Evolutionary conservation across 1,139 yeast species (phyloP), one percentile per base, ranked within the genome.

Genomic region (Suhomyces anneliseae): DNA sequence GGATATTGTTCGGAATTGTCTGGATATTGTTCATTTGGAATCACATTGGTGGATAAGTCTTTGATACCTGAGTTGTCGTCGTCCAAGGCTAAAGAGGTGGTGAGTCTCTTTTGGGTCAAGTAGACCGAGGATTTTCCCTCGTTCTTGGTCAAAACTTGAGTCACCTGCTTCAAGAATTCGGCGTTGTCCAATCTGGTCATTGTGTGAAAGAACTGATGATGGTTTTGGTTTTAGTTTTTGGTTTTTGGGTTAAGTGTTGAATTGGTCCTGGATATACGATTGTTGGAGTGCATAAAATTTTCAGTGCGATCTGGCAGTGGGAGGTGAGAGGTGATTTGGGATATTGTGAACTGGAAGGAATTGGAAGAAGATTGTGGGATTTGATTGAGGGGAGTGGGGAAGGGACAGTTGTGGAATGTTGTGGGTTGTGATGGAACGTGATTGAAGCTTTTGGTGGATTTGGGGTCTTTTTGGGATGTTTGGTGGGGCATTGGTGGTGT

Each of bases 51-150:
- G 12, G 79, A 57, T 50, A 73, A 65, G 54, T 74, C 79, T 42
- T 52, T 55, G 41, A 62, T 51, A 34, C 43, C 49, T 19, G 47
- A 32, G 26, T 40, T 32, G 39, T 58, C 60, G 39, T 58, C 60
- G 35, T 54, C 55, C 31, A 58, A 39, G 29, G 65, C 67, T 46
- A 70, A 52, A 2, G 67, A 56, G 7, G 68, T 57, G 0, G 64
- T 43, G 42, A 75, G 62, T 51, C 80, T 59, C 51, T 75, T 75
- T 51, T 75, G 80, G 6, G 77, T 71, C 43, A 75, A 53, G 55
- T 74, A 74, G 10, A 75, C 69, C 7, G 78, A 71, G 4, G 74
- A 68, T 46, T 69, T 60, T 10, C 79, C 80, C 37, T 62, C 61
- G 53, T 72, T 72, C 31, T 57, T 47, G 10, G 56, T 49, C 49